phyloP scores from a whole-genome alignment of 139 green algal genomes.

The Spirogloea muscicola region DNA sequence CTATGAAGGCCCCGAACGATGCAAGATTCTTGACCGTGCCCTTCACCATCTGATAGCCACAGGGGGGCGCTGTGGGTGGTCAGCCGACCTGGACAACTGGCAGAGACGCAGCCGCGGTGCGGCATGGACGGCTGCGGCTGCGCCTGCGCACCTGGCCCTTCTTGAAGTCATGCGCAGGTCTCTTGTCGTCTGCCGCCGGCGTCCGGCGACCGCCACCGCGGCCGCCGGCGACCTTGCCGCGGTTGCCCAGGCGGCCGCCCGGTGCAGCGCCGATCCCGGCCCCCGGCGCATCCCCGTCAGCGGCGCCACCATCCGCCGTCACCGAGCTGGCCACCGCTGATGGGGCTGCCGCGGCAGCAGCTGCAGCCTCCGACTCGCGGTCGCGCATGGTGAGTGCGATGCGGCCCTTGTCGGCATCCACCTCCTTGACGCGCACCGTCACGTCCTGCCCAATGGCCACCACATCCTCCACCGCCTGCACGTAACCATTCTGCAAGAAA shows the following conservation, averaged over 20 bases:
- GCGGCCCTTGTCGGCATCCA: constrained; percentile 49
- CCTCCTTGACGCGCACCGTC: constrained; percentile 48
- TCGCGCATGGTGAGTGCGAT: constrained; percentile 59
- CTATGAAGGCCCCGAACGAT: constrained; percentile 68
- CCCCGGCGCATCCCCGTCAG: neutral
- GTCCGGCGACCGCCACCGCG: constrained; percentile 3
- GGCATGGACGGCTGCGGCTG: too few species aligned
- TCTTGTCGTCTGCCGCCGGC: constrained; percentile 12
- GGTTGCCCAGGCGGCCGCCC: constrained; percentile 7
- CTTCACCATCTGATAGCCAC: constrained; percentile 51
- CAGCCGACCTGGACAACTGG: too few species aligned
- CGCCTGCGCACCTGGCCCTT: constrained; percentile 48
- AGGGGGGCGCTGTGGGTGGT: neutral
- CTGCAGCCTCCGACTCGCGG: neutral
- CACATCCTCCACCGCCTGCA: constrained; percentile 55
- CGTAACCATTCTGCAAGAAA: constrained; percentile 51
- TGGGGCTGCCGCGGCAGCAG: neutral
- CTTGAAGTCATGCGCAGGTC: constrained; percentile 41
- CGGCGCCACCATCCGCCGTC: neutral
- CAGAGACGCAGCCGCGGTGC: too few species aligned
- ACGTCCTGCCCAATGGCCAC: constrained; percentile 54
- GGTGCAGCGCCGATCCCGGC: constrained; percentile 1
- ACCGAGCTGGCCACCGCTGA: neutral
- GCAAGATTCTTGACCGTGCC: constrained; percentile 54
- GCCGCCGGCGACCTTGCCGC: constrained; percentile 21